Evolutionary conservation across 805 yeast species (phyloP), one percentile per base, ranked within the genome.

Genomic region (Wickerhamomyces sydowiorum): DNA sequence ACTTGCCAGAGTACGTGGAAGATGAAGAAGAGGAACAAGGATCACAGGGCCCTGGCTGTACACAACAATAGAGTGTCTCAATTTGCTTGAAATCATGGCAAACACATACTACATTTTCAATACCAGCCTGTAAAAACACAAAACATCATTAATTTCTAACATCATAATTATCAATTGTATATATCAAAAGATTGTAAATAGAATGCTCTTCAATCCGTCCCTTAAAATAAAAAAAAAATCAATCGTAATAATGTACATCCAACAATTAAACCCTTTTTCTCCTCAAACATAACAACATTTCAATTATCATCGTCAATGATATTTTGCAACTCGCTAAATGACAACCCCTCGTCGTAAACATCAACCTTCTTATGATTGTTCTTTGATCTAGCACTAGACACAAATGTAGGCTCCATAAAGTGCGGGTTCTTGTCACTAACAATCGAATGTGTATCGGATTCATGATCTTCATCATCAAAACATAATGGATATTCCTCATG

Each of bases 21-120:
- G 59, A 50, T 14, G 52, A 44, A 5, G 53, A 51, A 18, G 41
- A 38, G 12, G 40, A 30, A 13, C 41, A 41, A 21, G 43, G 38
- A 13, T 39, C 40, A 8, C 53, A 59, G 22, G 38, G 31, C 18
- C 67, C 70, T 4, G 68, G 68, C 36, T 72, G 77, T 50, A 43
- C 69, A 7, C 72, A 66, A 38, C 73, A 69, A 48, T 68, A 54
- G 56, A 14, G 17, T 34, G 10, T 36, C 17, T 22, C 12, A 22
- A 25, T 32, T 14, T n/a, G n/a, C n/a, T n/a, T n/a, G n/a, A n/a
- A n/a, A n/a, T n/a, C n/a, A n/a, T n/a, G n/a, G n/a, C n/a, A n/a
- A n/a, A n/a, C n/a, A n/a, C n/a, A n/a, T n/a, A 20, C 19, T 20
- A 30, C 17, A 30, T 15, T 30, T 23, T 23, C 10, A 23, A 7